Conservation (phyloP, 176 grass and related monocot genomes). For the Musa acuminata region DNA sequence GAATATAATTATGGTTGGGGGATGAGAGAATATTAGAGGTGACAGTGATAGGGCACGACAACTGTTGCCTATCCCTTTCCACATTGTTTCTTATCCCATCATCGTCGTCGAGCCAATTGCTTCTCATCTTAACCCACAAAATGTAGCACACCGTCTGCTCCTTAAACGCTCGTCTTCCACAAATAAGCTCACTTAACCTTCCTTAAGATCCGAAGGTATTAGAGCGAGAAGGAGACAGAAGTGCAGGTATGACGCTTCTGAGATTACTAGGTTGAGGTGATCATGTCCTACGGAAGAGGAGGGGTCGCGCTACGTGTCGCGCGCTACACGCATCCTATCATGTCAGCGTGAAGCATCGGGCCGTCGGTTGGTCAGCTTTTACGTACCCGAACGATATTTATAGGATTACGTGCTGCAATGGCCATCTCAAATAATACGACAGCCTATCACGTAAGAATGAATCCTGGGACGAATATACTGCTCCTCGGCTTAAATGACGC, state of each 20-base stretch:
- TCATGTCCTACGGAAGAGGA: neutral
- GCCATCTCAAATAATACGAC: too few species aligned
- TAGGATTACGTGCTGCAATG: too few species aligned
- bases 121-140: too few species aligned
- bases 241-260: neutral
- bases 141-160: neutral
- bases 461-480: too few species aligned
- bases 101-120: too few species aligned
- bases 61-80: neutral
- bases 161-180: neutral
- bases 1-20: neutral
- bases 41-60: neutral
- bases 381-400: too few species aligned
- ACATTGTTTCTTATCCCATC: too few species aligned
- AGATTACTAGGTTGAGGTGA: constrained; percentile 8
- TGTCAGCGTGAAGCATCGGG: neutral
- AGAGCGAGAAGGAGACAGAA: neutral
- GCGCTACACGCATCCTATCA: neutral
- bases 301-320: neutral
- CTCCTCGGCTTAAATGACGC: too few species aligned
- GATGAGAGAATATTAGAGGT: constrained; percentile 2
- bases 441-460: too few species aligned
- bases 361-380: neutral
- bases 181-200: too few species aligned
- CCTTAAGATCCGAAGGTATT: too few species aligned